Conservation (phyloP, 2,329 filamentous ascomycete genomes). For the Pseudogymnoascus sp. region DNA sequence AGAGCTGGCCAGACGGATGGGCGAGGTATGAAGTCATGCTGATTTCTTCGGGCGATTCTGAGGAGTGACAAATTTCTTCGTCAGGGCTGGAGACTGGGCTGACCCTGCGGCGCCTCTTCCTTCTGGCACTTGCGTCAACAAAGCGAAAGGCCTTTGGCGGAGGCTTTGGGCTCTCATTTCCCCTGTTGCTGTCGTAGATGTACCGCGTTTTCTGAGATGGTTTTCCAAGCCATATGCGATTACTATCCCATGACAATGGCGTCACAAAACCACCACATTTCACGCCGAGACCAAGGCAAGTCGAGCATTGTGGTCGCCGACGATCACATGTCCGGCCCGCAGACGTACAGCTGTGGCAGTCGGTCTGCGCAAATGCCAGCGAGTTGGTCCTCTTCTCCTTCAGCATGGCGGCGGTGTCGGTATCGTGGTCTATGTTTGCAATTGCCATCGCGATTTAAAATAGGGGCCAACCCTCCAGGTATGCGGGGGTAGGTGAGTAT, state of each 20-base stretch:
- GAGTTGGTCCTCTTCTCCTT: conserved; percentile 28
- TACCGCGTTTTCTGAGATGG: not conserved
- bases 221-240: conserved; percentile 9
- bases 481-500: not conserved
- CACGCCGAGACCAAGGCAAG: conserved; percentile 18
- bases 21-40: not conserved
- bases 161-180: not conserved
- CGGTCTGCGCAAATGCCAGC: conserved; percentile 20
- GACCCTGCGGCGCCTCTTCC: conserved; percentile 1
- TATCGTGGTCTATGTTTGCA: not conserved
- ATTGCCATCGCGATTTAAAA: not conserved
- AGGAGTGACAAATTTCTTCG: not conserved
- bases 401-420: not conserved
- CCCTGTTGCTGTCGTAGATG: not conserved
- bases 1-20: not conserved
- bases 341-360: conserved; percentile 24
- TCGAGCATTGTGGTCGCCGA: conserved; percentile 20
- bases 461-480: not conserved
- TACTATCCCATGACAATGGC: conserved; percentile 17
- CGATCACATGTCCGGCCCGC: conserved; percentile 21
- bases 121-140: not conserved
- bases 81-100: not conserved
- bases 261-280: conserved; percentile 17
- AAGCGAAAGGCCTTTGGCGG: conserved; percentile 3
- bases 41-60: not conserved